These are phyloP conservation scores for Straminergon stramineum DNA, from an alignment of 225 moss, liverwort and hornwort species.

Conservation along the genomic window DNA sequence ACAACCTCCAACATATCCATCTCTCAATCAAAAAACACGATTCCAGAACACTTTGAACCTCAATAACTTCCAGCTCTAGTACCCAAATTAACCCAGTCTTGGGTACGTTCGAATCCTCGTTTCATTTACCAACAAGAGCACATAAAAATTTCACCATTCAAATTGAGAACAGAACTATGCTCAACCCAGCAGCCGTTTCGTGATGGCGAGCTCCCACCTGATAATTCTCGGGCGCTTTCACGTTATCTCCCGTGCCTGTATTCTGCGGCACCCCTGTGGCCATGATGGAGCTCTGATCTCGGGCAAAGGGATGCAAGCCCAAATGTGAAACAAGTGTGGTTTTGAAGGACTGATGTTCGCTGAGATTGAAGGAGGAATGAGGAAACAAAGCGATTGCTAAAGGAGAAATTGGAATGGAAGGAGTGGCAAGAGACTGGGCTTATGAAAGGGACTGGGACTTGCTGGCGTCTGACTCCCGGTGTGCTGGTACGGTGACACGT, in stretches of 20 bases:
- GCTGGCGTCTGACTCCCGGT: neutral
- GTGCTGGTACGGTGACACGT: neutral
- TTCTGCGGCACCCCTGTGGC: slow-evolving; percentile 10
- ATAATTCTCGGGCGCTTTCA: slow-evolving; percentile 19
- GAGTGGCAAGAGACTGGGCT: neutral
- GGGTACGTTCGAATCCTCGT: neutral
- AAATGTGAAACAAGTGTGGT: neutral
- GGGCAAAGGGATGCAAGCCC: neutral
- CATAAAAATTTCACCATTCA: neutral
- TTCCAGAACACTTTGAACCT: neutral
- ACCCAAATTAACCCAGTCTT: neutral
- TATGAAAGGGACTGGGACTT: neutral
- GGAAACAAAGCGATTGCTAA: neutral
- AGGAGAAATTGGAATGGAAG: neutral
- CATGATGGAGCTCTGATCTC: slow-evolving; percentile 1
- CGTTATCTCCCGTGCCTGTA: slow-evolving; percentile 24
- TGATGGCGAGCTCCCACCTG: neutral
- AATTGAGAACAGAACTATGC: neutral
- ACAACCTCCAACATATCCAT: neutral
- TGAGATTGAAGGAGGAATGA: neutral
- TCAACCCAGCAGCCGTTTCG: neutral
- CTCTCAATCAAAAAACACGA: neutral
- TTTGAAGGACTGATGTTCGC: neutral
- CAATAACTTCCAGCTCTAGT: neutral
- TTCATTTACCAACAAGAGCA: neutral